Percentiles rank a stretch among this genome's conserved stretches.
Evolutionary conservation across 257 asterid species (phyloP).

Genomic region (Petunia axillaris): DNA sequence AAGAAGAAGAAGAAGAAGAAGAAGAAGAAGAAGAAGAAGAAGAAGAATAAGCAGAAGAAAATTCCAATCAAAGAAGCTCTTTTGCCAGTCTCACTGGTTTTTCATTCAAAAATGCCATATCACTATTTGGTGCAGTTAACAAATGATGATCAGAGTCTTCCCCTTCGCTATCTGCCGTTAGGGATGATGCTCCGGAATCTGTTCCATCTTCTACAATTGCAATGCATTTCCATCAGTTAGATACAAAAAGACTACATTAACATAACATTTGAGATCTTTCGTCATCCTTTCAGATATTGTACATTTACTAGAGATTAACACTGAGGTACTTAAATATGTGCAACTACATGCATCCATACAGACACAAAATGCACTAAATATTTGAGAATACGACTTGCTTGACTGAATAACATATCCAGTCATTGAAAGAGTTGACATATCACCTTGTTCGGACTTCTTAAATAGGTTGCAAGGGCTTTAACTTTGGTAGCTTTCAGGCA

Average conservation of each 20-base stretch:
- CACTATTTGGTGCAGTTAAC: conserved; percentile 58
- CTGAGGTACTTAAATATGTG: background rate
- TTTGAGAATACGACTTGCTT: background rate
- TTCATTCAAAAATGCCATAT: conserved; percentile 73
- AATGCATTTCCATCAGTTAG: conserved; percentile 2
- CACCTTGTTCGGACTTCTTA: background rate
- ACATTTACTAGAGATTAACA: conserved; percentile 12
- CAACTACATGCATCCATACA: conserved; percentile 7
- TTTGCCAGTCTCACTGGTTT: conserved; percentile 75
- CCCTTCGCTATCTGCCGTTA: conserved; percentile 51
- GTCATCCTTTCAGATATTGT: conserved; percentile 1
- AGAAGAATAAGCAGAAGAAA: background rate
- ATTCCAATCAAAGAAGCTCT: conserved; percentile 54
- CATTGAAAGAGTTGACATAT: background rate
- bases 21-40: conserved; percentile 14
- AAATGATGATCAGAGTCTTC: conserved; percentile 77
- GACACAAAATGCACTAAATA: background rate
- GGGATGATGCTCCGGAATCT: conserved; percentile 51
- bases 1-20: background rate
- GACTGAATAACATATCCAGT: background rate
- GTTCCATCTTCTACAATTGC: conserved; percentile 55
- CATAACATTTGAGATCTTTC: conserved; percentile 8
- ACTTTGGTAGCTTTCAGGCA: background rate
- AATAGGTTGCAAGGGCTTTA: background rate
- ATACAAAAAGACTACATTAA: background rate